Evolutionary conservation across 306 rosid genomes (phyloP), one percentile per base, ranked within the genome.

Genomic region (Quercus ilex): DNA sequence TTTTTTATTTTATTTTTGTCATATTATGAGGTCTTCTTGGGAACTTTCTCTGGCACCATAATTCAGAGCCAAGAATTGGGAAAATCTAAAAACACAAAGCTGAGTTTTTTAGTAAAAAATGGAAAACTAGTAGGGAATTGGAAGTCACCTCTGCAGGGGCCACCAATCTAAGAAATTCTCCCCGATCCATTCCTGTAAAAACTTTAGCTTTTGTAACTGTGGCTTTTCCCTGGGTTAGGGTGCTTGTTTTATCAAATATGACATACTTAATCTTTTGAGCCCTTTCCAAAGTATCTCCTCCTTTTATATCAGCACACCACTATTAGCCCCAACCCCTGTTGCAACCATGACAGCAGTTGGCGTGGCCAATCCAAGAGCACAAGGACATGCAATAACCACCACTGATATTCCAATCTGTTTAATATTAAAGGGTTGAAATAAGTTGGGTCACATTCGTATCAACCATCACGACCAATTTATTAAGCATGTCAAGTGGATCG

Each of bases 311-410:
- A 95, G 86, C 65, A 95, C 98, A 25, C 98, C 99, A 67, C 91
- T 90, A 85, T 86, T 95, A 35, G 99, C 99, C 67, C 99, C 98
- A 88, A 95, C 96, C 71, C 99, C 97, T 3, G 99, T 93, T 46
- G 98, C 99, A 79, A 95, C 99, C 99, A 95, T 95, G 81, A 93
- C 94, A 76, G 99, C 99, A 73, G 99, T 95, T 64, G 98, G 98
- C 33, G 97, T 95, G 78, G 99, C 99, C 92, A 95, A 89, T 71
- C 98, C 99, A 76, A 95, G 97, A 58, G 99, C 98, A 84, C 98
- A 95, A 26, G 99, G 99, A 72, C 99, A 95, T 55, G 99, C 98
- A 84, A 95, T 92, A 77, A 95, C 99, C 83, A 95, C 97, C 20
- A 93, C 98, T 69, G 96, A 82, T 88, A 95, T 95, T 33, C 33